Conservation (phyloP, 345 rosid species). For the Gossypium stocksii region DNA sequence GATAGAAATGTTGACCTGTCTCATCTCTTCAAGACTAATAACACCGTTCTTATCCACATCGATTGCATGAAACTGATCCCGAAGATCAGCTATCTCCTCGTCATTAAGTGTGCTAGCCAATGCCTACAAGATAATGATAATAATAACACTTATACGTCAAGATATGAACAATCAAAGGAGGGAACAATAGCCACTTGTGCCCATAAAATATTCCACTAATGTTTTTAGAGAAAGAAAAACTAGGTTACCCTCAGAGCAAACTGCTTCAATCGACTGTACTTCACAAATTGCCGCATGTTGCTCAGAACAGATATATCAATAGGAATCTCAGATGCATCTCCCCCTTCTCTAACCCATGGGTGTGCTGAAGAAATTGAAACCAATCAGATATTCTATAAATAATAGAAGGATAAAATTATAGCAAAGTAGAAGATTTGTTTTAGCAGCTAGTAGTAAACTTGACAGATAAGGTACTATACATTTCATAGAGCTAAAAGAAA, state of each 20-base stretch:
- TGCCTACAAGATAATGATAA: constrained; percentile 44
- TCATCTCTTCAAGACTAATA: constrained; percentile 97
- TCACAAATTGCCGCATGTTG: constrained; percentile 92
- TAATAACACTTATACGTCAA: constrained; percentile 11
- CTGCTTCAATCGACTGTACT: constrained; percentile 88
- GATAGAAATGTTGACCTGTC: constrained; percentile 49
- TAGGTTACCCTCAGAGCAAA: constrained; percentile 77
- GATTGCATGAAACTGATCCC: constrained; percentile 94
- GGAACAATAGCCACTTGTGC: neutral
- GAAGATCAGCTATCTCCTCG: constrained; percentile 73
- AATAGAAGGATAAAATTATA: neutral
- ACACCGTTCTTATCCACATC: constrained; percentile 94
- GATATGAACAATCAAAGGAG: neutral
- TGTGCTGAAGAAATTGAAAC: constrained; percentile 61
- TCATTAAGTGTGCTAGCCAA: constrained; percentile 87
- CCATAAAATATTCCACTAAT: constrained; percentile 16
- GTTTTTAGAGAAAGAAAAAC: neutral
- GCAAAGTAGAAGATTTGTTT: neutral
- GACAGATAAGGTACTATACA: neutral
- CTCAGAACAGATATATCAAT: constrained; percentile 91
- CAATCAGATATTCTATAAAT: constrained; percentile 14
- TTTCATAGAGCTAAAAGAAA: neutral
- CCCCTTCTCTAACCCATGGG: constrained; percentile 99
- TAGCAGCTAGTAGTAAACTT: neutral
- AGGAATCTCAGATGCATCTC: constrained; percentile 92